These are phyloP conservation scores for Kodamaea arcana DNA, from an alignment of 1,139 yeast species.

Conservation along the genomic window DNA sequence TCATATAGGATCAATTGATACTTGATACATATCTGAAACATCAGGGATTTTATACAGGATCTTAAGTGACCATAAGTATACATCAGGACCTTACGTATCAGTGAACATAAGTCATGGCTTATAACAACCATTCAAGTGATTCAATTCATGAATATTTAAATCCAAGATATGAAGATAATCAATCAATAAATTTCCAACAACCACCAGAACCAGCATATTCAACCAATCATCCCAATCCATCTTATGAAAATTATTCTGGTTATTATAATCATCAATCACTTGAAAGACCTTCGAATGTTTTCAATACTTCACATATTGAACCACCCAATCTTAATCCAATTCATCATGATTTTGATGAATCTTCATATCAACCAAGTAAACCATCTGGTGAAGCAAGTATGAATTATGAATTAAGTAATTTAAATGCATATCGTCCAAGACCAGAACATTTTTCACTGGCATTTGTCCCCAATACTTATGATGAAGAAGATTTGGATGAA, in stretches of 20 bases:
- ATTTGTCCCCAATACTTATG: conserved; percentile 46
- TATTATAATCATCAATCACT: conserved; percentile 15
- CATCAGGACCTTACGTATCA: too few species aligned
- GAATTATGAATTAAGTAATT: conserved; percentile 13
- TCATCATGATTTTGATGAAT: conserved; percentile 11
- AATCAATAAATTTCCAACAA: conserved; percentile 31
- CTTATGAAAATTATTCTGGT: conserved; percentile 20
- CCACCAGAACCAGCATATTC: conserved; percentile 27
- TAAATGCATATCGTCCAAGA: conserved; percentile 5
- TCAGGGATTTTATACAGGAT: too few species aligned
- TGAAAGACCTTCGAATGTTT: conserved; percentile 19
- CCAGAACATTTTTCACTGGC: conserved; percentile 30
- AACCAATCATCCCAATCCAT: conserved; percentile 4
- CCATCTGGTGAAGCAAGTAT: conserved; percentile 8
- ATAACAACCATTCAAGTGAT: conserved; percentile 6
- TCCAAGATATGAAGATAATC: conserved; percentile 14
- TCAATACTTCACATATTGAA: conserved; percentile 21
- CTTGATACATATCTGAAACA: too few species aligned
- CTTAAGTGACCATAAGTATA: too few species aligned
- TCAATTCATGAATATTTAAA: conserved; percentile 11
- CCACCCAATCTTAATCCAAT: conserved; percentile 18
- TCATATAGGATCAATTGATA: too few species aligned
- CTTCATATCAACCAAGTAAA: conserved; percentile 9
- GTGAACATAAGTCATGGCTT: conserved; percentile 1
- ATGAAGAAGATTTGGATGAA: conserved; percentile 42